A percentile compares a stretch with the other conserved stretches of the same genome.
phyloP scores from a whole-genome alignment of 805 yeast species.

The Lachancea nothofagi region DNA sequence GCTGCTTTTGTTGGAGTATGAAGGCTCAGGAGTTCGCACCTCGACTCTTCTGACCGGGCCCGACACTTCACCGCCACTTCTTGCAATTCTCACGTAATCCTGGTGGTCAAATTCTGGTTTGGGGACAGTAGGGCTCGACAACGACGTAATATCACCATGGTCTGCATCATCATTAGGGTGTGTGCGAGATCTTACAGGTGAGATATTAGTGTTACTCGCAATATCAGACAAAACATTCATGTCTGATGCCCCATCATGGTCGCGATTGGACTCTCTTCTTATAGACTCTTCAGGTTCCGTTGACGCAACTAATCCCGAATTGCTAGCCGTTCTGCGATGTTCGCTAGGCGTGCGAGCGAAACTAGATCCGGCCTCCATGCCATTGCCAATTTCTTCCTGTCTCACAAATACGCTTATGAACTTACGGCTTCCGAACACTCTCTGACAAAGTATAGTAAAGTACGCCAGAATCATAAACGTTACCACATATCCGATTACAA shows the following conservation, averaged over 20 bases:
- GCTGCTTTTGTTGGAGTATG: not conserved
- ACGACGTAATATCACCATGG: not conserved
- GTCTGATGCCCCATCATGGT: not conserved
- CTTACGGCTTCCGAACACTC: slow-evolving; percentile 25
- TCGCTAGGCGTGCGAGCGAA: slow-evolving; percentile 12
- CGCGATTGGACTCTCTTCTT: not conserved
- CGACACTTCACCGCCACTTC: not conserved
- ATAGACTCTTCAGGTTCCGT: not conserved
- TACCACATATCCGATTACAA: slow-evolving; percentile 56
- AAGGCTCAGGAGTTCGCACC: slow-evolving; percentile 7
- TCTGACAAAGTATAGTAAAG: slow-evolving; percentile 40
- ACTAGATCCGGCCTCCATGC: slow-evolving; percentile 16
- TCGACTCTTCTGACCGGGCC: not conserved
- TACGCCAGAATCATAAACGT: slow-evolving; percentile 48
- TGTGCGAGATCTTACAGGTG: not conserved
- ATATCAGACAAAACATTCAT: slow-evolving; percentile 10
- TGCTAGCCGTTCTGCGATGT: slow-evolving; percentile 2
- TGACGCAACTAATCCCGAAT: not conserved
- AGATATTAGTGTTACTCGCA: slow-evolving; percentile 14
- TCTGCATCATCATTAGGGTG: not conserved
- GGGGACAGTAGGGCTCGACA: not conserved
- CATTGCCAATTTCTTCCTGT: slow-evolving; percentile 17
- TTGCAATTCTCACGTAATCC: not conserved
- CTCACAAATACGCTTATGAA: slow-evolving; percentile 19
- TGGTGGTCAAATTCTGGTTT: not conserved